These are phyloP conservation scores for Lachnellula subtilissima DNA, from an alignment of 2,329 filamentous ascomycete species.

Conservation along the genomic window DNA sequence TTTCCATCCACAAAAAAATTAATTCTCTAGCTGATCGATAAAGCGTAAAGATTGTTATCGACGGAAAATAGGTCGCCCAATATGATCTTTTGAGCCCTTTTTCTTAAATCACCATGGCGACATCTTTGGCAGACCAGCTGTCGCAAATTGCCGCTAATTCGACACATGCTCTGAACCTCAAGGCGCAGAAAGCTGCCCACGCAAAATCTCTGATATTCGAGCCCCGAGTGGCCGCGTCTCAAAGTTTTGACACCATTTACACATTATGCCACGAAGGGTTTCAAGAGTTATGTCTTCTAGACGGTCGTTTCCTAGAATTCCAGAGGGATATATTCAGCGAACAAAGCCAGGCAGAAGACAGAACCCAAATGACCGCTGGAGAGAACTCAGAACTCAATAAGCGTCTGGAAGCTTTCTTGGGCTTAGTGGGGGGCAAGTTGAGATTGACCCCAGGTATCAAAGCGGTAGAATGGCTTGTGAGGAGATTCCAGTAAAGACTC, in stretches of 20 bases:
- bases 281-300: slow-evolving; percentile 83
- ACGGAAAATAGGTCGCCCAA: background rate
- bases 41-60: slow-evolving; percentile 3
- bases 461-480: slow-evolving; percentile 89
- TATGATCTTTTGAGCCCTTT: slow-evolving; percentile 6
- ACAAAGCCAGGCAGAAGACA: slow-evolving; percentile 84
- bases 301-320: slow-evolving; percentile 72
- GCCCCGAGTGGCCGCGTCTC: slow-evolving; percentile 72
- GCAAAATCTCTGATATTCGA: slow-evolving; percentile 95
- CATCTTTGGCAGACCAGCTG: slow-evolving; percentile 87
- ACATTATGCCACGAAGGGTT: slow-evolving; percentile 85
- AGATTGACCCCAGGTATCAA: slow-evolving; percentile 84
- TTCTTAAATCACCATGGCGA: slow-evolving; percentile 55
- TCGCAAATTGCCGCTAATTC: slow-evolving; percentile 86
- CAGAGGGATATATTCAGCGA: slow-evolving; percentile 81
- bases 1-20: background rate
- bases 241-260: slow-evolving; percentile 87
- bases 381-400: slow-evolving; percentile 80
- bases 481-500: slow-evolving; percentile 69
- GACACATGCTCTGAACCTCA: slow-evolving; percentile 85
- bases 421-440: slow-evolving; percentile 69
- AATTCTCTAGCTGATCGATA: background rate
- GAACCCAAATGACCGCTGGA: slow-evolving; percentile 72
- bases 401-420: slow-evolving; percentile 77
- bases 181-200: slow-evolving; percentile 86